Conservation (phyloP, 306 rosid genomes). For the Psophocarpus tetragonolobus region DNA sequence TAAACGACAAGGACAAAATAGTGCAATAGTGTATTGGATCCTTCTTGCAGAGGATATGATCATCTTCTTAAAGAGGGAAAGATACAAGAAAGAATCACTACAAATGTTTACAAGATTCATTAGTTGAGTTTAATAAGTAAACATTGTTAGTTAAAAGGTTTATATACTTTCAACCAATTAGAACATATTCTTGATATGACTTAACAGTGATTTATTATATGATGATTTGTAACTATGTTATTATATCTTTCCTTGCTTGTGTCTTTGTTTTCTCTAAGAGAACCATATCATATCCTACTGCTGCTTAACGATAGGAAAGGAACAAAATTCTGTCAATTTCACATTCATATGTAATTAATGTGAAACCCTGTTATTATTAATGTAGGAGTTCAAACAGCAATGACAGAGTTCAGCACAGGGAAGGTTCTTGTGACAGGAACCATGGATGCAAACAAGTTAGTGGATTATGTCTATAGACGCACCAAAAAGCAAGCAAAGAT, state of each 20-base stretch:
- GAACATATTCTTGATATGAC: background rate
- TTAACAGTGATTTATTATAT: background rate
- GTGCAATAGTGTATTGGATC: background rate
- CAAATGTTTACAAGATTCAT: background rate
- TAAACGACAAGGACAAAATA: background rate
- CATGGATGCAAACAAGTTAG: constrained; percentile 84
- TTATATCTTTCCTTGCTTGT: background rate
- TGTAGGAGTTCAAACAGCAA: constrained; percentile 82
- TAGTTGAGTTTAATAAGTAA: background rate
- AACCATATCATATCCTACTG: background rate
- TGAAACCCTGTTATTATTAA: constrained; percentile 9
- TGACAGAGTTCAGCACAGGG: constrained; percentile 67
- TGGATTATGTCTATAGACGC: constrained; percentile 79
- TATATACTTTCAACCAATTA: background rate
- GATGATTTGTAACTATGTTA: background rate
- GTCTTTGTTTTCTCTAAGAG: background rate
- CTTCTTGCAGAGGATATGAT: background rate
- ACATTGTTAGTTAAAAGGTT: background rate
- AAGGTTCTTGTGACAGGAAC: constrained; percentile 81
- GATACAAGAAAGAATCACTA: background rate
- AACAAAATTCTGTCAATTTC: background rate
- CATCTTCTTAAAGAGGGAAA: background rate
- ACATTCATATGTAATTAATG: background rate
- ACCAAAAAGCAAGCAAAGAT: constrained; percentile 88
- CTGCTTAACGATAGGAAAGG: background rate